A percentile compares a stretch with the other conserved stretches of the same genome.
Conservation (phyloP, 768 basidiomycete species). For the Termitomyces sp. region DNA sequence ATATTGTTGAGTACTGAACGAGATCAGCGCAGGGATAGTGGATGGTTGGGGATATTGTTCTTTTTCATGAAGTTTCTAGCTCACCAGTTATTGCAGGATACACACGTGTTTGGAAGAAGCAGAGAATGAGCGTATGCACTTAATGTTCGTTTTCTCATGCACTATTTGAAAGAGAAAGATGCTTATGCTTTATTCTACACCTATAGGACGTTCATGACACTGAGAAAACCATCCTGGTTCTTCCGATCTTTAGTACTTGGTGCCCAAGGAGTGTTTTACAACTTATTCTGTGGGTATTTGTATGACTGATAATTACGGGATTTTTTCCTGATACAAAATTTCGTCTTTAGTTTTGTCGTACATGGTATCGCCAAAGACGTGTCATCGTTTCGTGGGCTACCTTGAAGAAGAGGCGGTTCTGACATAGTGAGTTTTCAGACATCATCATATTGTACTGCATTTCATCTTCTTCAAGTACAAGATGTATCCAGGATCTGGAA, state of each 20-base stretch:
- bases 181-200: neutral
- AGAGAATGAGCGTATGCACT: conserved; percentile 96
- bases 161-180: neutral
- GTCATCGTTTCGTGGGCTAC: conserved; percentile 90
- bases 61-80: conserved; percentile 12
- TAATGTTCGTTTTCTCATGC: conserved; percentile 54
- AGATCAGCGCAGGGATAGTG: conserved; percentile 46
- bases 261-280: conserved; percentile 91
- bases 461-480: conserved; percentile 47
- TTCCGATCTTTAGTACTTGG: conserved; percentile 84
- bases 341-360: conserved; percentile 65
- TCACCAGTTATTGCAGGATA: conserved; percentile 70
- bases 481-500: conserved; percentile 81
- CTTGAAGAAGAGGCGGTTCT: conserved; percentile 94
- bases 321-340: conserved; percentile 11
- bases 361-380: conserved; percentile 66
- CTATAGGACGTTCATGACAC: conserved; percentile 89
- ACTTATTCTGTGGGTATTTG: conserved; percentile 69
- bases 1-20: conserved; percentile 1
- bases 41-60: conserved; percentile 34
- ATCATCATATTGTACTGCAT: conserved; percentile 2
- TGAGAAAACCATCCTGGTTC: conserved; percentile 73
- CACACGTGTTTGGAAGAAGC: conserved; percentile 92
- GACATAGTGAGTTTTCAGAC: conserved; percentile 66
- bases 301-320: conserved; percentile 3